Percentiles rank a stretch among this genome's conserved stretches.
Conservation (phyloP, 169 alveolate genomes). For the Plasmodium fragile region DNA sequence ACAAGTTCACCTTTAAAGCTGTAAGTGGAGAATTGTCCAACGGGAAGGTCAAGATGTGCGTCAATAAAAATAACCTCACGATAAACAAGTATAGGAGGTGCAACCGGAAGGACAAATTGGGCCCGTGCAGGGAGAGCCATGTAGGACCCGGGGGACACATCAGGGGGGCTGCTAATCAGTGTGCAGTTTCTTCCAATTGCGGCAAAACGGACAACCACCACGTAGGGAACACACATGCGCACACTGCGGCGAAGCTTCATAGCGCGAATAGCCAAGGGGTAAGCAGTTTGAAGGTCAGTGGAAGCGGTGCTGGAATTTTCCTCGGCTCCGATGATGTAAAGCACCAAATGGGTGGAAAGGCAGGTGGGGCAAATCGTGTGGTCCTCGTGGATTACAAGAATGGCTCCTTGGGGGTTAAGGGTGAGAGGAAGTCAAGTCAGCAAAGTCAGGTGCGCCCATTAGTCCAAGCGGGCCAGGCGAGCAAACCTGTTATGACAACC, state of each 20-base stretch:
- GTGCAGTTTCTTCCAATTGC: no score
- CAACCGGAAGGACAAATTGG: neutral
- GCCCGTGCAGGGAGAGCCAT: neutral
- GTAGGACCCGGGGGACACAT: neutral
- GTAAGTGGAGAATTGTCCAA: neutral
- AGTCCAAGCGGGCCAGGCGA: neutral
- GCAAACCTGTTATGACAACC: neutral
- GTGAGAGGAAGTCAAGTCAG: neutral
- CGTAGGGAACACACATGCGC: neutral
- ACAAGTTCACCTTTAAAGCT: neutral
- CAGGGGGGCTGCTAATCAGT: neutral
- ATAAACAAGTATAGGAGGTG: neutral
- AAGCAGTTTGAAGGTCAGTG: neutral
- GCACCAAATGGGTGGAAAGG: neutral
- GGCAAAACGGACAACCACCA: neutral
- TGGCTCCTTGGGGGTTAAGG: neutral
- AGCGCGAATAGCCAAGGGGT: neutral
- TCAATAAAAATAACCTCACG: constrained; percentile 13
- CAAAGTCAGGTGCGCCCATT: neutral
- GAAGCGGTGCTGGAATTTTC: neutral
- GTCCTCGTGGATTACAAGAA: neutral
- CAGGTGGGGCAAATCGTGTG: neutral
- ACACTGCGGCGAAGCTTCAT: neutral
- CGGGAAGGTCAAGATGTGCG: constrained; percentile 3
- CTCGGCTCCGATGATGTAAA: neutral